These are phyloP conservation scores for Camellia japonica DNA, from an alignment of 148 eudicot genomes.

Conservation along the genomic window DNA sequence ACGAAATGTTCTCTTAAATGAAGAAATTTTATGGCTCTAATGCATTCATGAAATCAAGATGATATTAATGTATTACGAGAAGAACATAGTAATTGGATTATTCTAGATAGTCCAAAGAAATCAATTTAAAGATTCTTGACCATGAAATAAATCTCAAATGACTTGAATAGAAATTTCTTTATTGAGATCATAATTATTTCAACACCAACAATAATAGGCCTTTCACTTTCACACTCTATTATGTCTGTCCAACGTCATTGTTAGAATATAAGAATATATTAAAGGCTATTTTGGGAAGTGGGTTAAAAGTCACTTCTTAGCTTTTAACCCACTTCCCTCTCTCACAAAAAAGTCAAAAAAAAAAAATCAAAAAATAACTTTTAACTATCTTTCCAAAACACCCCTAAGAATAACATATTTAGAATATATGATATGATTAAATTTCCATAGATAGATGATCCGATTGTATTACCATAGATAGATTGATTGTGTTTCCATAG, in stretches of 20 bases:
- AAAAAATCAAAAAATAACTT: too few relatives aligned
- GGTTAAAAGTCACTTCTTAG: too few relatives aligned
- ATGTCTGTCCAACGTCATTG: neutral
- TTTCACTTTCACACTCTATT: neutral
- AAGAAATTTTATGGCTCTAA: neutral
- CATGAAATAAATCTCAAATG: neutral
- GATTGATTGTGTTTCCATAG: too few relatives aligned
- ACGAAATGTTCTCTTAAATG: neutral
- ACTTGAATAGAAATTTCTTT: conserved; percentile 5
- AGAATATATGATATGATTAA: too few relatives aligned
- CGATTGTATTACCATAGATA: too few relatives aligned
- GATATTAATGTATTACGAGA: neutral
- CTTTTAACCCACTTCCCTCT: too few relatives aligned
- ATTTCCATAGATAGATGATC: too few relatives aligned
- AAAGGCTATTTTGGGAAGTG: too few relatives aligned
- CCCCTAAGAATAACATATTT: too few relatives aligned
- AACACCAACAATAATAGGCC: neutral
- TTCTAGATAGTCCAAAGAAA: neutral
- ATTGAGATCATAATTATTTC: neutral
- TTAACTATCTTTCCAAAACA: too few relatives aligned
- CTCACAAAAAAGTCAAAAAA: too few relatives aligned
- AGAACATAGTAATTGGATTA: neutral
- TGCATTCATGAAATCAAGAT: neutral
- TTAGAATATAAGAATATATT: too few relatives aligned
- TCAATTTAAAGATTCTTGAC: neutral